Evolutionary conservation across 257 asterid genomes (phyloP).

Genomic region (Parsonsia alboflavescens): DNA sequence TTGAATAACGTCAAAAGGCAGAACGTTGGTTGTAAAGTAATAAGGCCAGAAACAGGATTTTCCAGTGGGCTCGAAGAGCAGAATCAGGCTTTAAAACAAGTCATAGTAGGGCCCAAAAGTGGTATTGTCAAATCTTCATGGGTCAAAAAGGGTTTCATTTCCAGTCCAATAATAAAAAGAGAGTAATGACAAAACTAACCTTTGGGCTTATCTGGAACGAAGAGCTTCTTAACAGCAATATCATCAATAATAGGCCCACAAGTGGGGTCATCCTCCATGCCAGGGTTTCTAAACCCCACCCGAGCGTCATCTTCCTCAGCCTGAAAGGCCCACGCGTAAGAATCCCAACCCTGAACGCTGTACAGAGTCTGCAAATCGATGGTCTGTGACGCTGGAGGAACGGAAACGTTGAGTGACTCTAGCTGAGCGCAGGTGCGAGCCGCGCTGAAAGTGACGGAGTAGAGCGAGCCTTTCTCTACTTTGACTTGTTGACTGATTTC

Average conservation of each 20-base stretch:
- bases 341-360: constrained; percentile 90
- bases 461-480: constrained; percentile 67
- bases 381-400: constrained; percentile 76
- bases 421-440: constrained; percentile 98
- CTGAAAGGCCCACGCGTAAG: constrained; percentile 87
- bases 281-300: constrained; percentile 70
- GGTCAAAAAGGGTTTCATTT: neutral
- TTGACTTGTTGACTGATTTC: constrained; percentile 71
- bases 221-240: constrained; percentile 84
- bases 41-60: neutral
- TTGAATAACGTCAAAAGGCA: neutral
- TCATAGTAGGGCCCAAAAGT: neutral
- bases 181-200: constrained; percentile 37
- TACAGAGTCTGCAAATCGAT: constrained; percentile 90
- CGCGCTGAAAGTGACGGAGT: constrained; percentile 88
- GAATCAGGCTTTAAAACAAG: too few relatives aligned
- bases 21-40: neutral
- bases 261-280: constrained; percentile 98
- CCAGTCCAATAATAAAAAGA: neutral
- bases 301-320: constrained; percentile 47
- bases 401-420: constrained; percentile 90
- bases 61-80: neutral
- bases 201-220: constrained; percentile 66
- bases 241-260: constrained; percentile 97
- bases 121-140: neutral